Conservation (phyloP, 768 basidiomycete genomes). For the Clathrus columnatus region DNA sequence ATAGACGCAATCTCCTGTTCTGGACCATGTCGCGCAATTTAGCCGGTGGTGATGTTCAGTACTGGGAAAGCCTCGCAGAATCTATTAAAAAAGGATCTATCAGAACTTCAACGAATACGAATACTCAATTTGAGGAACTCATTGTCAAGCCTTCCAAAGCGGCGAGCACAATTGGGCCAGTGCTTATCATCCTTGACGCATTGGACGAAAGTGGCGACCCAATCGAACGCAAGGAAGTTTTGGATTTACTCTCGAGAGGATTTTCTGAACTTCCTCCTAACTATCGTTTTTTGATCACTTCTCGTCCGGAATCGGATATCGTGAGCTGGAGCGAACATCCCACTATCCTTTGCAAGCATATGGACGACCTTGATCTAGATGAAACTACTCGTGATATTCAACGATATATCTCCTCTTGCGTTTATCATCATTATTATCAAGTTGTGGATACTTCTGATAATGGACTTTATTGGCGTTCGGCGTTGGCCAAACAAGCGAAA, state of each 20-base stretch:
- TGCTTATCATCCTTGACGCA: not conserved
- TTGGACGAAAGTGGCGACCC: not conserved
- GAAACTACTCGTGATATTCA: not conserved
- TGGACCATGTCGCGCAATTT: conserved; percentile 13
- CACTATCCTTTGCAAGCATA: not conserved
- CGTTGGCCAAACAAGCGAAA: not conserved
- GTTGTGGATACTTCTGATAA: not conserved
- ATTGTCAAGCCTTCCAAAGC: not conserved
- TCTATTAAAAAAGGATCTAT: not conserved
- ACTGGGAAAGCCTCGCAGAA: not conserved
- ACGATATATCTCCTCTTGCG: not conserved
- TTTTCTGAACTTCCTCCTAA: not conserved
- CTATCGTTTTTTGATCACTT: not conserved
- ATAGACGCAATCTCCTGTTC: not conserved
- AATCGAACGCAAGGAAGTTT: not conserved
- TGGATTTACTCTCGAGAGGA: not conserved
- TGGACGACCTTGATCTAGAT: not conserved
- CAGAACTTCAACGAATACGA: not conserved
- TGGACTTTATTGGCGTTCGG: no score
- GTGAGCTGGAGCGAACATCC: not conserved
- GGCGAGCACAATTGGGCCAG: not conserved
- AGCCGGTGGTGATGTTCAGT: not conserved
- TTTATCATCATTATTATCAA: not conserved
- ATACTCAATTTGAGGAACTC: not conserved
- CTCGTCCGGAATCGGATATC: not conserved